Base-by-base conservation (phyloP, 352 stramenopile species). In the Pythium diclinum region DNA sequence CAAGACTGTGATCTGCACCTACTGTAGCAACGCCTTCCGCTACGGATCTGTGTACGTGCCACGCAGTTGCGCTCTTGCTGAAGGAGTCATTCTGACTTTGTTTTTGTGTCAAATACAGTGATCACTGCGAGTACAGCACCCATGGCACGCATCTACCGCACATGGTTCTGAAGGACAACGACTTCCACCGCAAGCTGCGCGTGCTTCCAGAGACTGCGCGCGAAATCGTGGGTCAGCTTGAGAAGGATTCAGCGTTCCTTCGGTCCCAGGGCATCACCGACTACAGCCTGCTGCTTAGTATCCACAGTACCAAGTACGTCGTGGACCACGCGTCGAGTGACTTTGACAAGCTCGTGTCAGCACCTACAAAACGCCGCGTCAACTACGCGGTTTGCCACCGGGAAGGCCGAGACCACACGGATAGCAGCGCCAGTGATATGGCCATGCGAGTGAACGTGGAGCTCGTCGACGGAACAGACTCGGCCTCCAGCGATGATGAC, bases 241-340 rank as follows among this genome's bases (percentile, higher is more conserved):
- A 87, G 48, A 74, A 62, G 11, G 88, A 96, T 53, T 90, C 76
- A 59, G 75, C 75, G 7, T 96, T 95, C 46, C 63, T 96, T 32
- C 77, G 78, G 23, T 68, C 76, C 10, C 80, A 94, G 65, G 88
- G 88, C 17, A 91, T 97, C 65, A 97, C 95, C 74, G 89, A 97
- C 73, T 97, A 97, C 71, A 93, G 81, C 23, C 63, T 97, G 28
- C 62, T 97, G 21, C 57, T 97, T 11, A 92, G 88, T 70, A 77
- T 96, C 3, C 84, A 92, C 73, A 92, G 81, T 63, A 90, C 83
- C 30, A 92, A 91, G 63, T 95, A 92, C 53, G 77, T 90, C 32
- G 83, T 94, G 25, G 84, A 94, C 46, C 79, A 91, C 62, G 67
- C 77, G 23, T 72, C 61, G 11, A 67, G 72, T 13, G 72, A 74